Evolutionary conservation across 192 early-diverging fungal genomes (phyloP), one percentile per base, ranked within the genome.

Genomic region (Linnemannia exigua): DNA sequence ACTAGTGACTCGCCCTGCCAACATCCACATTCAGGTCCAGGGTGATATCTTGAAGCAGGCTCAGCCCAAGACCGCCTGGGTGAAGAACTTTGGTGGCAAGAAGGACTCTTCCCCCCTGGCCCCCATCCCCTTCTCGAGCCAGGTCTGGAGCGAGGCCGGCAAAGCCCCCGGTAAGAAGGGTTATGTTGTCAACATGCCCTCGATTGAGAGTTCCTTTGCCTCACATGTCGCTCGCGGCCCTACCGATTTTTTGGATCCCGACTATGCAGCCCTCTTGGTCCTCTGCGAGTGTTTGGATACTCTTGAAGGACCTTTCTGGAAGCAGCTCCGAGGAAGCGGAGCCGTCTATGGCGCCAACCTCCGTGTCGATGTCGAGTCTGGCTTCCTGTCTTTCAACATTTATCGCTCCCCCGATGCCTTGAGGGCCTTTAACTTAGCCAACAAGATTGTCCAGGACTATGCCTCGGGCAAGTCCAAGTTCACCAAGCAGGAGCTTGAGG

Each of bases 261-360:
- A 93, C 70, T 86, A 91, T 67, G 90, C 91, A 36, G 85, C 92
- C 28, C 75, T 93, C 8, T 68, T 92, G 70, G 91, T 93, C 9
- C 82, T 91, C 72, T 88, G 84, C 51, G 92, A 93, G 67, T 74
- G 90, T 31, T 77, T 93, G 51, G 85, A 92, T 52, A 90, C 89
- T 1, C 89, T 91, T 75, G 92, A 93, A 79, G 92, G 92, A 35
- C 82, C 89, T 12, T 92, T 93, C 70, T 93, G 91, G 91, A 91
- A 90, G 78, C 74, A 90, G n/a, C 89, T 93, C 67, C 92, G 92
- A 72, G 92, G 92, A 28, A 88, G 89, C 36, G 92, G 92, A 17
- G 80, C 91, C 20, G 92, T 91, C 17, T 93, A 93, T 79, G 82
- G 89, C 20, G 87, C 83, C 76, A 87, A 69, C 37, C 74, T 93